These are phyloP conservation scores for Russula brevipes DNA, from an alignment of 768 basidiomycete species.

Conservation along the genomic window DNA sequence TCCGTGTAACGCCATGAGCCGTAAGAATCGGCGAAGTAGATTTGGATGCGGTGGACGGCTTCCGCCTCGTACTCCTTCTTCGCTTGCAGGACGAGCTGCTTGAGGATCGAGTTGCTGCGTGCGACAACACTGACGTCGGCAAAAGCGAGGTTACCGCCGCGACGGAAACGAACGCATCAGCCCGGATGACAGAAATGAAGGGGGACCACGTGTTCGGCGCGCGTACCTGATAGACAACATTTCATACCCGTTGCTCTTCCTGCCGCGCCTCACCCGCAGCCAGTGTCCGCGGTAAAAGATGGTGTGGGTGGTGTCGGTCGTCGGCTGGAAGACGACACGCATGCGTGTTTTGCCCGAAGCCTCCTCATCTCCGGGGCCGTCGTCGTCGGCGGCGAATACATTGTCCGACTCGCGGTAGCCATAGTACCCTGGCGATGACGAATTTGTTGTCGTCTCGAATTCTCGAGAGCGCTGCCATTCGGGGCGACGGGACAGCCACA, in stretches of 20 bases:
- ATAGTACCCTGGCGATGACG: constrained; percentile 52
- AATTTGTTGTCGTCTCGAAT: constrained; percentile 82
- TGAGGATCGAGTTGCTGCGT: constrained; percentile 75
- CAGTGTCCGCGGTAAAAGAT: constrained; percentile 84
- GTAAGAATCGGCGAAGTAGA: constrained; percentile 85
- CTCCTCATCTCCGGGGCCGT: constrained; percentile 48
- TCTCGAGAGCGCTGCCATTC: constrained; percentile 89
- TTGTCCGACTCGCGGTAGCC: constrained; percentile 46
- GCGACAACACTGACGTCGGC: constrained; percentile 63
- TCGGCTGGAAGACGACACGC: constrained; percentile 83
- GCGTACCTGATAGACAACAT: constrained; percentile 68
- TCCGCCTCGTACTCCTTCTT: constrained; percentile 87
- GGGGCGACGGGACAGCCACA: constrained; percentile 79
- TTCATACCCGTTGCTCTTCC: constrained; percentile 69
- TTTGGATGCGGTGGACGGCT: constrained; percentile 80
- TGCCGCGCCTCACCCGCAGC: constrained; percentile 67
- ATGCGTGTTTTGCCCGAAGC: constrained; percentile 64
- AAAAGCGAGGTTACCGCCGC: not conserved
- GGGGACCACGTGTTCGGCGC: constrained; percentile 12
- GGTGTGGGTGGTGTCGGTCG: constrained; percentile 82
- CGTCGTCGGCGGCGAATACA: constrained; percentile 46
- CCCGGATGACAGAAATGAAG: not conserved
- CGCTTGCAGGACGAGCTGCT: constrained; percentile 85
- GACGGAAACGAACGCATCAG: not conserved
- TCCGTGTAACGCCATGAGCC: constrained; percentile 88